Evolutionary conservation across 768 basidiomycete species (phyloP), one percentile per base, ranked within the genome.

Genomic region (Crepidotus variabilis): DNA sequence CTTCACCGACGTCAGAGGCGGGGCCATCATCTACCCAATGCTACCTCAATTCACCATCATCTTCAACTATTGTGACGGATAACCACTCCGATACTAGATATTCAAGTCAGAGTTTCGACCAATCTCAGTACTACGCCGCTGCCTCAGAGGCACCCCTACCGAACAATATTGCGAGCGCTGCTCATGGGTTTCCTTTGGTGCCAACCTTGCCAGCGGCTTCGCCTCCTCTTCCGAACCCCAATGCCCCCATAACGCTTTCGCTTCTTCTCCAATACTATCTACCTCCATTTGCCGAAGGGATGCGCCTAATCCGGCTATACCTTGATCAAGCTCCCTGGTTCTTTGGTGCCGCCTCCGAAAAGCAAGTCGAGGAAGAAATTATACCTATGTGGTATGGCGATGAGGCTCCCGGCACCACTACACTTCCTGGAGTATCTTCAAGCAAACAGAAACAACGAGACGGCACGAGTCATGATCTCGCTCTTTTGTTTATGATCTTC

Each of bases 281-380:
- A 0, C 89, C 89, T 0, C 68, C 79, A 0, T 86, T 82, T 77
- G 65, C 70, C 7, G 84, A 86, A 35, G 83, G 85, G 0, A 72
- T 69, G 47, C 77, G 81, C 32, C 75, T 91, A 33, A 79, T 78
- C 61, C 78, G 83, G n/a, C 74, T 88, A 11, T 91, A 90, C 67
- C 78, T 90, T 39, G 84, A 85, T n/a, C 84, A 87, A 63, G 86
- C 88, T 2, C 85, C 86, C 0, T 91, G 89, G 89, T 88, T 90
- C 65, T 89, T 88, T 56, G 85, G 87, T 20, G 84, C 87, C 1
- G 81, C 90, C 35, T 84, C 84, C 2, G 73, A 76, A 46, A 74
- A 72, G 14, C 88, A 91, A 58, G 69, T 88, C 8, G 68, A 81
- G n/a, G 82, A 87, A 55, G 85, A 87, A 57, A 69, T 83, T 16